Conservation (phyloP, 2,329 filamentous ascomycete species). For the Verticillium zaregamsianum region DNA sequence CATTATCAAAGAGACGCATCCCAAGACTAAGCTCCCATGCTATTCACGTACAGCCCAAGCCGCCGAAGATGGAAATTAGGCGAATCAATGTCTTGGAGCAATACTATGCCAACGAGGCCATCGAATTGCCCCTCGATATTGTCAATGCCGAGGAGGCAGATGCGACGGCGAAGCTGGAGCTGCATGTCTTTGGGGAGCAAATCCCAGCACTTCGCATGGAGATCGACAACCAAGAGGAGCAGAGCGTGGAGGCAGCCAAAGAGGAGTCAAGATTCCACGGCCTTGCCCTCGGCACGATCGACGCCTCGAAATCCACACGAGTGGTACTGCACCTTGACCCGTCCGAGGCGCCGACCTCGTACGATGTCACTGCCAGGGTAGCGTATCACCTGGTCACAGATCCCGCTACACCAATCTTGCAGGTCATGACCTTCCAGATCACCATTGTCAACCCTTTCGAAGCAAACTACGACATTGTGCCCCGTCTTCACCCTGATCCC, state of each 20-base stretch:
- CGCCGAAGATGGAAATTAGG: slow-evolving; percentile 81
- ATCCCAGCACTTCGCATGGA: slow-evolving; percentile 42
- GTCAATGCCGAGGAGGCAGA: slow-evolving; percentile 80
- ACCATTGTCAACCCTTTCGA: slow-evolving; percentile 82
- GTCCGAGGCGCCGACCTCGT: slow-evolving; percentile 45
- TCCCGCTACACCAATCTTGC: slow-evolving; percentile 73
- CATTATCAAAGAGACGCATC: slow-evolving; percentile 38
- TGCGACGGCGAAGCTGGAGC: slow-evolving; percentile 66
- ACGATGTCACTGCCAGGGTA: slow-evolving; percentile 68
- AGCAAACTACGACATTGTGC: slow-evolving; percentile 82
- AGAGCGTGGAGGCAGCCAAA: slow-evolving; percentile 23
- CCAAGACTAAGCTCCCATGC: slow-evolving; percentile 45
- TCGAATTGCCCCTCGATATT: slow-evolving; percentile 65
- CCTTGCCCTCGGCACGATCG: slow-evolving; percentile 42
- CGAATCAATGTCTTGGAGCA: slow-evolving; percentile 59
- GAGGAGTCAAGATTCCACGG: slow-evolving; percentile 40
- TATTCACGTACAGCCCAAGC: slow-evolving; percentile 77
- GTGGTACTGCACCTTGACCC: slow-evolving; percentile 47
- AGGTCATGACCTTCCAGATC: slow-evolving; percentile 64
- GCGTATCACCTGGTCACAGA: slow-evolving; percentile 79
- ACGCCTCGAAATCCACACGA: slow-evolving; percentile 35
- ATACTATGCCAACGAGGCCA: slow-evolving; percentile 80
- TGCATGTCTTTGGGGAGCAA: slow-evolving; percentile 59
- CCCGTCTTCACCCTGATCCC: slow-evolving; percentile 68
- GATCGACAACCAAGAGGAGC: slow-evolving; percentile 27